Percentiles rank a stretch among this genome's conserved stretches.
These are phyloP conservation scores for Lathyrus sativus DNA, from an alignment of 306 rosid genomes.

Conservation along the genomic window DNA sequence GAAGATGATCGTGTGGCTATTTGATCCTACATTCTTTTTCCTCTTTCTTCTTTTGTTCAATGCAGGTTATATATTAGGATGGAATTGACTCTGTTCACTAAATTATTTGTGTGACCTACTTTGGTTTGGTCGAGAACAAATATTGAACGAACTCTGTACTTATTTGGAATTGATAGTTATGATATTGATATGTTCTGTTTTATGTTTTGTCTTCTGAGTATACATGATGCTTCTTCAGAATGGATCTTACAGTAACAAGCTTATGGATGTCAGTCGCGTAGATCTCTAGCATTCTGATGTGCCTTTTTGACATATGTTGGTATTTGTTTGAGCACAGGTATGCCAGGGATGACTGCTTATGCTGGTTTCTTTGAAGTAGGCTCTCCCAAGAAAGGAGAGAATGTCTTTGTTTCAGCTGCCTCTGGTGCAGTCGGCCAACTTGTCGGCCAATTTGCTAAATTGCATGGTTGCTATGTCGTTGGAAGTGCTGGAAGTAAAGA, in stretches of 20 bases:
- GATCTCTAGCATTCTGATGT: neutral
- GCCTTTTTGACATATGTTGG: neutral
- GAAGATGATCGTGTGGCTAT: neutral
- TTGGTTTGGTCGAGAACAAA: neutral
- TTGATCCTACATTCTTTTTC: neutral
- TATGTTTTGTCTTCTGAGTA: neutral
- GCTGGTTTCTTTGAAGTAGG: constrained; percentile 21
- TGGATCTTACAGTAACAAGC: neutral
- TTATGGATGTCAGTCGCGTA: neutral
- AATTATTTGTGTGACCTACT: neutral
- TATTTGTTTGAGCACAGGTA: neutral
- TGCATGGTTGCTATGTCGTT: constrained; percentile 22
- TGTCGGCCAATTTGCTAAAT: constrained; percentile 18
- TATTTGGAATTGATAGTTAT: constrained; percentile 1
- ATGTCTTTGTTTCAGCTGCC: constrained; percentile 22
- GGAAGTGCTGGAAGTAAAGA: constrained; percentile 27
- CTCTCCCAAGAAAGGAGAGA: constrained; percentile 20
- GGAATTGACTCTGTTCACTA: neutral
- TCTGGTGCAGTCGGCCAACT: constrained; percentile 25
- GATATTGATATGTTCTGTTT: neutral
- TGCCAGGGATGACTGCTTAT: constrained; percentile 10
- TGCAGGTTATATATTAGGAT: neutral
- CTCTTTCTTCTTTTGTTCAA: neutral
- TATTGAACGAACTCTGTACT: neutral
- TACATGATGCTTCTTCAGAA: neutral